A percentile compares a stretch with the other conserved stretches of the same genome.
phyloP scores from a whole-genome alignment of 768 basidiomycete genomes.

The Phaeotremella fagi region DNA sequence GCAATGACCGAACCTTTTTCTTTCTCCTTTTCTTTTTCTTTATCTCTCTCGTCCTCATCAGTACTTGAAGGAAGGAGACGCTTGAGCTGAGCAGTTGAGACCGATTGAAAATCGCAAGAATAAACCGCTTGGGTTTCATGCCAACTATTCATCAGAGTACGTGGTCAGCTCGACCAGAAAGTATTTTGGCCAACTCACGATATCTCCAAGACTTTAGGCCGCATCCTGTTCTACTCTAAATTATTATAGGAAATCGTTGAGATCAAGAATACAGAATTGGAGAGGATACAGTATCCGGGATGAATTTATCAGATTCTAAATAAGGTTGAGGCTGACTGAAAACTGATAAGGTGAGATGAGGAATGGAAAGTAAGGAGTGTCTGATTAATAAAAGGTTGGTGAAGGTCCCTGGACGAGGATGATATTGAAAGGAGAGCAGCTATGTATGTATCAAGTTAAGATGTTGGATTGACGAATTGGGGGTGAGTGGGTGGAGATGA shows the following conservation, averaged over 20 bases:
- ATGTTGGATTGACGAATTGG: no score
- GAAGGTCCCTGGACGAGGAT: background rate
- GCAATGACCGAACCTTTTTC: conserved; percentile 8
- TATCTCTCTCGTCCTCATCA: conserved; percentile 18
- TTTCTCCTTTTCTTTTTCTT: conserved; percentile 4
- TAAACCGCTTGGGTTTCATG: conserved; percentile 57
- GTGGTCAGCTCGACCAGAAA: background rate
- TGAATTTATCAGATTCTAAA: no score
- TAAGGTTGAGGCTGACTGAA: no score
- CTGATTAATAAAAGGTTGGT: no score
- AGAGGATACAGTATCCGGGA: no score
- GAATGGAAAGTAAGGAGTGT: no score
- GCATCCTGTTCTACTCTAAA: no score
- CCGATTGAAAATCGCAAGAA: conserved; percentile 90
- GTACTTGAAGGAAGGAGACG: conserved; percentile 38
- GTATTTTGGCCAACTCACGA: conserved; percentile 27
- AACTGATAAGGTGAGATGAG: no score
- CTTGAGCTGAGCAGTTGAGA: conserved; percentile 55
- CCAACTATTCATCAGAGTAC: conserved; percentile 42
- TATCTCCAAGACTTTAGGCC: conserved; percentile 47
- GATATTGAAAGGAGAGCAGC: background rate
- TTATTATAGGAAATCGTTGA: no score
- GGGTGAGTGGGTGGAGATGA: no score
- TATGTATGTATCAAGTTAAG: no score
- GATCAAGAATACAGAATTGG: no score